phyloP scores from a whole-genome alignment of 2,329 filamentous ascomycete genomes.

The Alternaria tenuissima region DNA sequence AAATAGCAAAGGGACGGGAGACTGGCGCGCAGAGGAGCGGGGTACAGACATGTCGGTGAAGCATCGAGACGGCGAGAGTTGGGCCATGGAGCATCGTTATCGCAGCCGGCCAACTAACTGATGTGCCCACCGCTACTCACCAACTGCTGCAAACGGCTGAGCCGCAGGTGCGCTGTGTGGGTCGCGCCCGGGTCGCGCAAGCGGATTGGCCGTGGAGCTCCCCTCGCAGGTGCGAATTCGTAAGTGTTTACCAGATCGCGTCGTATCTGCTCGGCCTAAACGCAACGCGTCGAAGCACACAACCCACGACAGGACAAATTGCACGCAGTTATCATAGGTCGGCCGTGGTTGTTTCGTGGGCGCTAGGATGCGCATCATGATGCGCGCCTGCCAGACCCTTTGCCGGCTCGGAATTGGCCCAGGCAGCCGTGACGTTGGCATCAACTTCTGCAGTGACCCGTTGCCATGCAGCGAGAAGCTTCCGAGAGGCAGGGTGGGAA shows the following conservation, averaged over 20 bases:
- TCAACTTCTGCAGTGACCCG: constrained; percentile 32
- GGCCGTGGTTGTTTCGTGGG: constrained; percentile 21
- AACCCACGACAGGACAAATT: constrained; percentile 14
- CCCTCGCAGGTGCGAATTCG: constrained; percentile 15
- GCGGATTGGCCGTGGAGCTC: constrained; percentile 23
- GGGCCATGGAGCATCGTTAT: constrained; percentile 31
- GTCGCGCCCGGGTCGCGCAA: constrained; percentile 17
- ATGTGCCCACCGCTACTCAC: constrained; percentile 35
- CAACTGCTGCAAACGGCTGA: constrained; percentile 41
- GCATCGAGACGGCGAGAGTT: constrained; percentile 16
- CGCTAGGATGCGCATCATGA: constrained; percentile 31
- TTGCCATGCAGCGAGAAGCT: constrained; percentile 35
- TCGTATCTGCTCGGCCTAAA: constrained; percentile 30
- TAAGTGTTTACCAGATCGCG: constrained; percentile 30
- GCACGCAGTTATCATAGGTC: constrained; percentile 7
- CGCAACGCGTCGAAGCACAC: constrained; percentile 30
- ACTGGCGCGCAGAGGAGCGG: constrained; percentile 24
- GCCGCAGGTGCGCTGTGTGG: constrained; percentile 37
- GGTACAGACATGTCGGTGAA: constrained; percentile 40
- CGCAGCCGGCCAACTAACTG: constrained; percentile 28
- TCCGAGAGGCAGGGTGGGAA: constrained; percentile 25
- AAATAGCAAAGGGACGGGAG: constrained; percentile 5
- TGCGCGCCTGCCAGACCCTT: constrained; percentile 27
- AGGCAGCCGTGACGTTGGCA: constrained; percentile 25
- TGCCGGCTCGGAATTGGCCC: constrained; percentile 25